Evolutionary conservation across 495 filamentous ascomycete species (phyloP), one percentile per base, ranked within the genome.

Genomic region (Cudoniella acicularis): DNA sequence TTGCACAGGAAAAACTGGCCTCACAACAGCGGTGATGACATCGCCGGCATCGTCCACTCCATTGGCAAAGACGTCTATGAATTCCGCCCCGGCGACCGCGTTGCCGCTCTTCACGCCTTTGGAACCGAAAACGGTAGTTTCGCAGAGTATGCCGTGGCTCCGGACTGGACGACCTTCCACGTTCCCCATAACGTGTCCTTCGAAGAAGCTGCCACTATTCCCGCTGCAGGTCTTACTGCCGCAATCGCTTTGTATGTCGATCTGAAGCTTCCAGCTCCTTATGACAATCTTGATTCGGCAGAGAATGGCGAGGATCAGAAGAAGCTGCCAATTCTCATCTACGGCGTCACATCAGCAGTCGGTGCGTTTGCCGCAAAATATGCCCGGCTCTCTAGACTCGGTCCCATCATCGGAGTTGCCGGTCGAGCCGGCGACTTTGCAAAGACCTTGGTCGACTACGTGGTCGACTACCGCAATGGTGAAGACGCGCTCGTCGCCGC

Each of bases 201-300:
- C 61, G 88, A 91, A 69, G 86, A 90, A 72, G 88, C 83, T 8
- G 83, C 88, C 0, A 83, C 88, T 0, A 73, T 91, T 23, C 88
- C 87, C 0, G 75, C 92, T 1, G 87, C 87, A 0, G 85, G 83
- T 22, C 79, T 89, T 80, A 91, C 89, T 0, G 77, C 87, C 0
- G 86, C 84, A 0, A 52, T 89, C 0, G 0, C 70, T 91, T 0
- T 87, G 84, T 61, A 65, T 69, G 2, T 17, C 24, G 63, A 70
- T 0, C 77, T 91, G 10, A 67, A 68, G 2, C 77, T 91, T 2
- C 87, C 88, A 2, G 63, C 78, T 21, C 87, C 87, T 0, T 90
- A 84, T 85, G 65, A 64, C 76, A 2, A 68, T 75, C 6, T 18
- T 13, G 20, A 11, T 13, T 8, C 10, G 22, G 3, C 48, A 16